phyloP scores from a whole-genome alignment of 2,329 filamentous ascomycete species.

The Alternaria atra region DNA sequence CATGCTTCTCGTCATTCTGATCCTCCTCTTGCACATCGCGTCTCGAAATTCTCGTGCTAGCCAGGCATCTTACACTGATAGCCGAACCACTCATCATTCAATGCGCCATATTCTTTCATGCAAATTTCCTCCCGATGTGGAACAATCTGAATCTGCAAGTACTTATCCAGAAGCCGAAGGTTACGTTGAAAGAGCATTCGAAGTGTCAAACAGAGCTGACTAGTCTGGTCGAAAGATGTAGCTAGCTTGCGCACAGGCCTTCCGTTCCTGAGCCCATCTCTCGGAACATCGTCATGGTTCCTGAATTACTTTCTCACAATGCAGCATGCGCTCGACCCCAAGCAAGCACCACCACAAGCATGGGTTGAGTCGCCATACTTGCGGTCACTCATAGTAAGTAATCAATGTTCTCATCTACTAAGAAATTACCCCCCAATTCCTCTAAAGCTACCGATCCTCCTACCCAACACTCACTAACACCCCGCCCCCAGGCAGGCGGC shows the following conservation, averaged over 20 bases:
- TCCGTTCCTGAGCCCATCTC: constrained; percentile 2
- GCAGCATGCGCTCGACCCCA: constrained; percentile 43
- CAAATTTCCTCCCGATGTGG: neutral
- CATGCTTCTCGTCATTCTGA: neutral
- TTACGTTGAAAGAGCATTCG: neutral
- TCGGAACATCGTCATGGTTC: constrained; percentile 10
- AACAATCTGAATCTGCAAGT: no score
- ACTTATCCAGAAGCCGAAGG: neutral
- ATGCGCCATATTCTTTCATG: neutral
- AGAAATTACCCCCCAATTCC: neutral
- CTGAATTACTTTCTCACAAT: constrained; percentile 28
- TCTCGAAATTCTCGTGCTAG: constrained; percentile 25
- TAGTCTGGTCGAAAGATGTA: neutral
- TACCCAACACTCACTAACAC: neutral
- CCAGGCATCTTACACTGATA: constrained; percentile 32
- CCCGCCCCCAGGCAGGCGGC: constrained; percentile 73
- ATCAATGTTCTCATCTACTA: neutral
- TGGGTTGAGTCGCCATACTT: constrained; percentile 59
- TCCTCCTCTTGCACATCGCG: constrained; percentile 7
- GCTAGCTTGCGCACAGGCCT: constrained; percentile 38
- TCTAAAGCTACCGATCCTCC: neutral
- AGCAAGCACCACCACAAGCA: constrained; percentile 26
- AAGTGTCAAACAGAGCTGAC: neutral
- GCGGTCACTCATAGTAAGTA: constrained; percentile 57
- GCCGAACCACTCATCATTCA: constrained; percentile 25